Conservation (phyloP, 768 basidiomycete genomes). For the Tricholoma saponaceum region DNA sequence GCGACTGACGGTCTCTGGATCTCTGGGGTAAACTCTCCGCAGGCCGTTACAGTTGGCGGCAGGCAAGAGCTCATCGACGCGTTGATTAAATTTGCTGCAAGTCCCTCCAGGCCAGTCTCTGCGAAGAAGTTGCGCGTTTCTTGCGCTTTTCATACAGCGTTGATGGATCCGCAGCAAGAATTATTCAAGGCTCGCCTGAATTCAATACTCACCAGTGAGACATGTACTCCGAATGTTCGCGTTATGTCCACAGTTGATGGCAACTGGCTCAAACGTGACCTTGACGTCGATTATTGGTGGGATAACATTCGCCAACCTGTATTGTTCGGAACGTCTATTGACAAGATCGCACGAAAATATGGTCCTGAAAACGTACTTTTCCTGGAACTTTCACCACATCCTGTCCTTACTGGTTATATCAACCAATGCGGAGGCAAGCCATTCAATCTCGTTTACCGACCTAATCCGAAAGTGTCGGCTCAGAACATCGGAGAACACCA, state of each 20-base stretch:
- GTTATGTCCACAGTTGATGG: background rate
- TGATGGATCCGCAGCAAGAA: background rate
- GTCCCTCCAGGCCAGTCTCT: background rate
- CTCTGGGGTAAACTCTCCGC: background rate
- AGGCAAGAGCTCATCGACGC: background rate
- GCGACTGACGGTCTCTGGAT: background rate
- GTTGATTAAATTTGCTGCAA: background rate
- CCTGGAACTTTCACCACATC: conserved; percentile 6
- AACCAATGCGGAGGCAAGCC: conserved; percentile 1
- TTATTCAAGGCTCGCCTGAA: background rate
- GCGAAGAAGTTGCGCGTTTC: background rate
- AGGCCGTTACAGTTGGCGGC: background rate
- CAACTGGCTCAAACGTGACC: background rate
- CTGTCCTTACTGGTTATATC: conserved; percentile 4
- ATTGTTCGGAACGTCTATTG: background rate
- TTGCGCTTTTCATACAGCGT: conserved; percentile 1
- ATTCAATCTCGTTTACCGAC: background rate
- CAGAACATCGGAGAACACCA: background rate
- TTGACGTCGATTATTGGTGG: conserved; percentile 1
- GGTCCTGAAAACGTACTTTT: conserved; percentile 3
- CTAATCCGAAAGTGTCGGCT: background rate
- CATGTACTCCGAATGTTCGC: background rate
- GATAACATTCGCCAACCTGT: background rate
- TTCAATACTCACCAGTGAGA: background rate
- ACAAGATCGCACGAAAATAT: background rate